Percentiles rank a stretch among this genome's conserved stretches.
Conservation (phyloP, 768 basidiomycete genomes). For the Serendipita sp. region DNA sequence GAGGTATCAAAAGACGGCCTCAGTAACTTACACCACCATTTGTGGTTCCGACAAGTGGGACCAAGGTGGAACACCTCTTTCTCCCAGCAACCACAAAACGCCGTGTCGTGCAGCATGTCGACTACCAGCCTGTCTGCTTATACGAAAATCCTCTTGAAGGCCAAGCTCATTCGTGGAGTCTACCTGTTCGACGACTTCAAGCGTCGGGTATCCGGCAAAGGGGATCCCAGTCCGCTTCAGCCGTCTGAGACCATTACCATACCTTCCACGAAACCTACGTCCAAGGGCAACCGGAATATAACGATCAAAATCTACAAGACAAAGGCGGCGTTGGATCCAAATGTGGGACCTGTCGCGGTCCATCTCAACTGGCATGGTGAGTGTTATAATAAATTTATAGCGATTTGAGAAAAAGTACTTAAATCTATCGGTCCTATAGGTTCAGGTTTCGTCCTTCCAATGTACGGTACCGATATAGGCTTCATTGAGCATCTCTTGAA, state of each 20-base stretch:
- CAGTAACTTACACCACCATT: no score
- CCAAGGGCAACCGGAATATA: neutral
- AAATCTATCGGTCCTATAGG: neutral
- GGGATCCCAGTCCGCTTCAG: neutral
- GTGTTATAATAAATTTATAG: neutral
- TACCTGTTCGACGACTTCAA: neutral
- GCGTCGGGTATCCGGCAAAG: neutral
- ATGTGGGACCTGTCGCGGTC: neutral
- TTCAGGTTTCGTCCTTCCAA: neutral
- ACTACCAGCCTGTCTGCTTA: neutral
- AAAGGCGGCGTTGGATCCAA: neutral
- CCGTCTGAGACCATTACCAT: neutral
- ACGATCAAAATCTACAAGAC: neutral
- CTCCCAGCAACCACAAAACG: no score
- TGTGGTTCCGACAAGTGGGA: no score
- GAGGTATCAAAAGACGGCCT: no score
- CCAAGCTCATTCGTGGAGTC: neutral
- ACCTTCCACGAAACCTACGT: neutral
- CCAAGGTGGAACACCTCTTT: no score
- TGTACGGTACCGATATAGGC: neutral
- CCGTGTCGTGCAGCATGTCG: neutral
- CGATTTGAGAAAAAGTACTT: neutral
- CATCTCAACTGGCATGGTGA: neutral
- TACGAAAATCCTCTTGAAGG: neutral
- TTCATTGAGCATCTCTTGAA: neutral